These are phyloP conservation scores for Arthrobotrys musiformis DNA, from an alignment of 2,329 filamentous ascomycete species.

Conservation along the genomic window DNA sequence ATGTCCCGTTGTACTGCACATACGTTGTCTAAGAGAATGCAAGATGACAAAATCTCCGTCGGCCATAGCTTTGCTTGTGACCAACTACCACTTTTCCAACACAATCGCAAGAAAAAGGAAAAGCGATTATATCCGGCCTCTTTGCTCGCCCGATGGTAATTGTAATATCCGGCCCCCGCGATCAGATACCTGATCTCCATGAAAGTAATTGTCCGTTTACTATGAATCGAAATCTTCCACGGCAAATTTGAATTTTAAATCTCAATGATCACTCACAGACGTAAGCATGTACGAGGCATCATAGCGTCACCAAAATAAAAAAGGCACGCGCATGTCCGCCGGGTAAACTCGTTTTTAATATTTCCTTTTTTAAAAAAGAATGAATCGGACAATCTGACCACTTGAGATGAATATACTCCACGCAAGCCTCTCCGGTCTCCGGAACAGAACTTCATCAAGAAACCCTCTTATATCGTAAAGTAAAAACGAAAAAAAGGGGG, in stretches of 20 bases:
- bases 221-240: too few relatives aligned
- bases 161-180: background rate
- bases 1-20: too few relatives aligned
- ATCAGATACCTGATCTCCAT: background rate
- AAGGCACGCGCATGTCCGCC: background rate
- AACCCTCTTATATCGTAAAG: background rate
- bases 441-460: constrained; percentile 1
- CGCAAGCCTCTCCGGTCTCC: background rate
- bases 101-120: too few relatives aligned
- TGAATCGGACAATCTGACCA: background rate
- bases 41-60: constrained; percentile 4
- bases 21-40: constrained; percentile 15
- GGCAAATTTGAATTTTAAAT: background rate
- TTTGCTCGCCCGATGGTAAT: background rate
- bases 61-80: too few relatives aligned
- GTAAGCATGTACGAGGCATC: background rate
- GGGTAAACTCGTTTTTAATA: too few relatives aligned
- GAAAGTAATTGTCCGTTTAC: too few relatives aligned
- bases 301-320: background rate
- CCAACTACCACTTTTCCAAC: constrained; percentile 6
- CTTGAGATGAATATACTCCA: background rate
- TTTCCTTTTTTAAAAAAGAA: background rate
- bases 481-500: background rate
- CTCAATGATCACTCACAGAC: background rate
- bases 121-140: background rate